phyloP scores from a whole-genome alignment of 352 stramenopile species.

The Halophytophthora polymorphica region DNA sequence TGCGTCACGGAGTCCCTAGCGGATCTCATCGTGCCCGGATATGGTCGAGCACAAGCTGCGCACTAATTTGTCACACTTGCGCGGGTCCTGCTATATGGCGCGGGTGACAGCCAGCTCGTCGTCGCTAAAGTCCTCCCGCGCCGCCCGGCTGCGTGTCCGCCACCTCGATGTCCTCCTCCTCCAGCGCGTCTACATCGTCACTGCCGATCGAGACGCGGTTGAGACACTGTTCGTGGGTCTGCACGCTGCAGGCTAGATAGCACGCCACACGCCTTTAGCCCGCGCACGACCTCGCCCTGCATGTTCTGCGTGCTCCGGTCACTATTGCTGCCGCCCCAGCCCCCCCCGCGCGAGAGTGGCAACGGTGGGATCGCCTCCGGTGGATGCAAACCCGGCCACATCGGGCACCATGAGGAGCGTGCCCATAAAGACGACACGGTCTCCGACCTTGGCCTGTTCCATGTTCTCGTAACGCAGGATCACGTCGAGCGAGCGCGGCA shows the following conservation, averaged over 20 bases:
- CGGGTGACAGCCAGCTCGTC: conserved; percentile 92
- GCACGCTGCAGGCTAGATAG: conserved; percentile 95
- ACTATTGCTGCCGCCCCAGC: too few relatives aligned
- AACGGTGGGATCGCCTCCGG: conserved; percentile 62
- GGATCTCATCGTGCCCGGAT: conserved; percentile 96
- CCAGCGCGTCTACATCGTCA: too few relatives aligned
- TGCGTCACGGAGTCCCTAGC: conserved; percentile 93
- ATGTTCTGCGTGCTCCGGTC: conserved; percentile 79
- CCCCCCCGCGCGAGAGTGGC: conserved; percentile 39
- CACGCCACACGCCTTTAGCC: conserved; percentile 94
- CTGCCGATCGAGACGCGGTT: conserved; percentile 85
- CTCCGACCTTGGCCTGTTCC: conserved; percentile 94
- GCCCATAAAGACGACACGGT: conserved; percentile 94
- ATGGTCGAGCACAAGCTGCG: conserved; percentile 95
- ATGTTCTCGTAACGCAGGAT: conserved; percentile 98
- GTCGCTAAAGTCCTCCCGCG: conserved; percentile 84
- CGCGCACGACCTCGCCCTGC: conserved; percentile 90
- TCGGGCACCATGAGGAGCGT: conserved; percentile 96
- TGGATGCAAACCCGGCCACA: conserved; percentile 90
- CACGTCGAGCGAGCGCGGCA: conserved; percentile 97
- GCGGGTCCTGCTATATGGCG: conserved; percentile 87
- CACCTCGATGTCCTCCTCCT: conserved; percentile 37
- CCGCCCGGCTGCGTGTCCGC: conserved; percentile 16
- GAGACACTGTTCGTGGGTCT: conserved; percentile 88
- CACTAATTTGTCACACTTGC: conserved; percentile 92